Evolutionary conservation across 495 filamentous ascomycete species (phyloP).

Genomic region (Parachaetomium inaequale): DNA sequence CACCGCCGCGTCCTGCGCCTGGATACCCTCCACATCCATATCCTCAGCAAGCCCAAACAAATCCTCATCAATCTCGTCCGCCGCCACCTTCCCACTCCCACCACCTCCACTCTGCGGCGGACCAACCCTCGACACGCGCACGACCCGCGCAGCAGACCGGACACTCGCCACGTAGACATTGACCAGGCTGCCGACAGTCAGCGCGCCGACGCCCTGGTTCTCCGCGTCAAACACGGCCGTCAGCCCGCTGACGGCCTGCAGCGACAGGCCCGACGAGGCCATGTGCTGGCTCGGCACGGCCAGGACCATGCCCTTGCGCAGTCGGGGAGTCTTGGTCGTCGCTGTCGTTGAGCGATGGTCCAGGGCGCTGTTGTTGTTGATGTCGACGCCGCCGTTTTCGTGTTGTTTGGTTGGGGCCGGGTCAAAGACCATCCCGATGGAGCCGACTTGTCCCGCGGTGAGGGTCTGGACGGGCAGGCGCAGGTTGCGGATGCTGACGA

Average conservation of each 20-base stretch:
- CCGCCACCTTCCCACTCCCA: slow-evolving; percentile 22
- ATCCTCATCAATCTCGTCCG: slow-evolving; percentile 53
- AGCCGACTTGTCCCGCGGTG: slow-evolving; percentile 80
- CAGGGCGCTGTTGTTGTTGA: no score
- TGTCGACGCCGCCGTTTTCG: neutral
- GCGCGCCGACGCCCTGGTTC: slow-evolving; percentile 35
- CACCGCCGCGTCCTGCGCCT: slow-evolving; percentile 33
- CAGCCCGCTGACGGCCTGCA: slow-evolving; percentile 56
- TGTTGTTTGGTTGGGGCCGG: slow-evolving; percentile 19
- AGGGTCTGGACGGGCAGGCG: slow-evolving; percentile 77
- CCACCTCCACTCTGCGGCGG: slow-evolving; percentile 1
- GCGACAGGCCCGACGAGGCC: slow-evolving; percentile 41
- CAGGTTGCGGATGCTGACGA: slow-evolving; percentile 83
- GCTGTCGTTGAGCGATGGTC: neutral
- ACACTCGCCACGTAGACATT: slow-evolving; percentile 84
- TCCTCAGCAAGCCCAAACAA: slow-evolving; percentile 64
- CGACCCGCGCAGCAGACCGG: slow-evolving; percentile 70
- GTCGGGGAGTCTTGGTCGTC: slow-evolving; percentile 39
- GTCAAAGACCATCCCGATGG: slow-evolving; percentile 71
- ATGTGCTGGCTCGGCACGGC: slow-evolving; percentile 53
- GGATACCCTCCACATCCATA: slow-evolving; percentile 36
- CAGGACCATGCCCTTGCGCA: slow-evolving; percentile 84
- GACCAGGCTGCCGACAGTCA: slow-evolving; percentile 55
- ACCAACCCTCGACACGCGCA: slow-evolving; percentile 35
- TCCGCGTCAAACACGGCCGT: slow-evolving; percentile 48